phyloP scores from a whole-genome alignment of 129 eudicot species.

The Ambrosia artemisiifolia region DNA sequence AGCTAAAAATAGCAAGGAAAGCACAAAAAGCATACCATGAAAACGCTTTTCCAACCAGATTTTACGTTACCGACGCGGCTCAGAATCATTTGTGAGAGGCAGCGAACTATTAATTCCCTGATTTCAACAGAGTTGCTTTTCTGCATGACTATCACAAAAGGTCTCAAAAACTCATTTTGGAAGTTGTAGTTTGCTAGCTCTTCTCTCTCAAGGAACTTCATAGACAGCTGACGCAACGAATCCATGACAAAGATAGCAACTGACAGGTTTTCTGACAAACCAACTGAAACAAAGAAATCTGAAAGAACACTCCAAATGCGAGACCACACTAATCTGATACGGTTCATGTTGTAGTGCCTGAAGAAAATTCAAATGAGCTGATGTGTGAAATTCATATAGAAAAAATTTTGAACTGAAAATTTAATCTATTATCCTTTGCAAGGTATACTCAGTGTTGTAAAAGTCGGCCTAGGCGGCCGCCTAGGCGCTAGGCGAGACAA shows the following conservation, averaged over 20 bases:
- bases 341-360: slow-evolving; percentile 99
- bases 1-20: not conserved
- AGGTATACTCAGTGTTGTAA: too few species aligned
- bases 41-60: slow-evolving; percentile 99
- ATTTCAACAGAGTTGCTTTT: slow-evolving; percentile 89
- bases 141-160: slow-evolving; percentile 92
- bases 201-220: slow-evolving; percentile 97
- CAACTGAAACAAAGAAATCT: slow-evolving; percentile 93
- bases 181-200: slow-evolving; percentile 94
- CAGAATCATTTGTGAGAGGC: slow-evolving; percentile 97
- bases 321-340: slow-evolving; percentile 98
- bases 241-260: slow-evolving; percentile 99
- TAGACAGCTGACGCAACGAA: slow-evolving; percentile 92
- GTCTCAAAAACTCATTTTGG: slow-evolving; percentile 95
- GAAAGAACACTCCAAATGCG: slow-evolving; percentile 98
- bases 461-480: too few species aligned
- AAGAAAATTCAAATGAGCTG: slow-evolving; percentile 44
- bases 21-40: slow-evolving; percentile 55
- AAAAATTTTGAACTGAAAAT: not conserved
- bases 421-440: not conserved
- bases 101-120: slow-evolving; percentile 93
- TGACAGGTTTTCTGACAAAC: slow-evolving; percentile 91
- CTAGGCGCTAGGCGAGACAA: too few species aligned
- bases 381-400: slow-evolving; percentile 16
- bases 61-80: slow-evolving; percentile 87